A percentile compares a stretch with the other conserved stretches of the same genome.
These are phyloP conservation scores for Schizothecium vesticola DNA, from an alignment of 495 filamentous ascomycete genomes.

Conservation along the genomic window DNA sequence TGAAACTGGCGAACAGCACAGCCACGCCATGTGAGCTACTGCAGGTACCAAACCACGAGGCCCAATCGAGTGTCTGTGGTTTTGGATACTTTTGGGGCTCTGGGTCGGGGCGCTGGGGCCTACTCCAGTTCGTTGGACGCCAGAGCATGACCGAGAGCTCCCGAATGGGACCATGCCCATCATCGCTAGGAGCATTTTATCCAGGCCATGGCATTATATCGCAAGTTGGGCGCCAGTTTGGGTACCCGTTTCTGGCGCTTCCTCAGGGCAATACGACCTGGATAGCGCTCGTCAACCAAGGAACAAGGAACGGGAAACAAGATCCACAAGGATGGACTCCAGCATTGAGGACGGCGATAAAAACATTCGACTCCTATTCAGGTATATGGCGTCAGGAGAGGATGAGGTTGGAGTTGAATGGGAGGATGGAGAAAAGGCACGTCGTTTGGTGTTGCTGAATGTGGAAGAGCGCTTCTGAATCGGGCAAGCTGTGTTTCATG, in stretches of 20 bases:
- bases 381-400: neutral
- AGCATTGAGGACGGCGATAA: neutral
- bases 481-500: neutral
- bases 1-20: conserved; percentile 16
- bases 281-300: neutral
- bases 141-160: neutral
- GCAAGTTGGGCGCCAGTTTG: neutral
- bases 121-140: neutral
- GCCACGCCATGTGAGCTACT: conserved; percentile 18
- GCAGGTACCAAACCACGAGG: conserved; percentile 15
- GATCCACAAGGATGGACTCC: neutral
- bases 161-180: neutral
- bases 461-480: neutral
- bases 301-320: neutral
- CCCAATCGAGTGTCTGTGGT: conserved; percentile 9
- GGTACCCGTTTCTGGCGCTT: neutral
- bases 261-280: neutral
- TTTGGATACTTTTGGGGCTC: neutral
- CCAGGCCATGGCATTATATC: neutral
- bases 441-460: neutral
- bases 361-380: neutral
- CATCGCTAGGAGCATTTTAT: neutral
- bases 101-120: neutral
- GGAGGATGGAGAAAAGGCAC: neutral
- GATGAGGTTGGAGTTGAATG: neutral